These are phyloP conservation scores for Phellinidium pouzarii DNA, from an alignment of 1,284 basidiomycete species.

Conservation along the genomic window DNA sequence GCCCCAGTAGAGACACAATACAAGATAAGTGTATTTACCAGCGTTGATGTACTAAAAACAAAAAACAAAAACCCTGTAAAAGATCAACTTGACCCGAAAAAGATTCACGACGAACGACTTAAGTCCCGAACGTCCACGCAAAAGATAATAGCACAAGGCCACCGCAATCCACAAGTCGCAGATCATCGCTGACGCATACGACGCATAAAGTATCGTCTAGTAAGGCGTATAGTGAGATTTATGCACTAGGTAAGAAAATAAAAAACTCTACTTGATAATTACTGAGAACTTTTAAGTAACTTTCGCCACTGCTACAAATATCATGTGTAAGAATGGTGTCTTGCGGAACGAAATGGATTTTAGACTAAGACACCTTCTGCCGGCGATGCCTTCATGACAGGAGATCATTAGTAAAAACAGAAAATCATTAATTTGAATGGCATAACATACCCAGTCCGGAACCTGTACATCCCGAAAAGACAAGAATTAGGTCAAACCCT, in stretches of 20 bases:
- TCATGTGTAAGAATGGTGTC: too few species aligned
- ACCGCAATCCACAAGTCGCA: not conserved
- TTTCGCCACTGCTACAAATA: too few species aligned
- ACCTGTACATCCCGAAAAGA: too few species aligned
- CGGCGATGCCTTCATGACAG: too few species aligned
- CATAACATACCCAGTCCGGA: too few species aligned
- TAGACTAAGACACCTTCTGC: too few species aligned
- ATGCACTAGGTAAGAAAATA: not conserved
- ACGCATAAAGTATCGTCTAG: slow-evolving; percentile 6
- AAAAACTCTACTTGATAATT: not conserved
- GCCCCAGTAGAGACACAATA: slow-evolving; percentile 8
- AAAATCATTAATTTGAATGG: too few species aligned
- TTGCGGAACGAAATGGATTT: too few species aligned
- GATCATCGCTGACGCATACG: not conserved
- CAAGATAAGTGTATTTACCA: slow-evolving; percentile 9
- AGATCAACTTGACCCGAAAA: not conserved
- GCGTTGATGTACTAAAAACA: not conserved
- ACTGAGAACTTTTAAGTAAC: not conserved
- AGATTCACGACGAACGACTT: not conserved
- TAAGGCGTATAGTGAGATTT: too few species aligned
- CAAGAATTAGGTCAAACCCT: too few species aligned
- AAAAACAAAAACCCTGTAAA: too few species aligned
- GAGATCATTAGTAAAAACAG: too few species aligned
- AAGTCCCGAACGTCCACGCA: not conserved
- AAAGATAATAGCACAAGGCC: slow-evolving; percentile 1